phyloP scores from a whole-genome alignment of 768 basidiomycete genomes.

The Mrakia frigida region DNA sequence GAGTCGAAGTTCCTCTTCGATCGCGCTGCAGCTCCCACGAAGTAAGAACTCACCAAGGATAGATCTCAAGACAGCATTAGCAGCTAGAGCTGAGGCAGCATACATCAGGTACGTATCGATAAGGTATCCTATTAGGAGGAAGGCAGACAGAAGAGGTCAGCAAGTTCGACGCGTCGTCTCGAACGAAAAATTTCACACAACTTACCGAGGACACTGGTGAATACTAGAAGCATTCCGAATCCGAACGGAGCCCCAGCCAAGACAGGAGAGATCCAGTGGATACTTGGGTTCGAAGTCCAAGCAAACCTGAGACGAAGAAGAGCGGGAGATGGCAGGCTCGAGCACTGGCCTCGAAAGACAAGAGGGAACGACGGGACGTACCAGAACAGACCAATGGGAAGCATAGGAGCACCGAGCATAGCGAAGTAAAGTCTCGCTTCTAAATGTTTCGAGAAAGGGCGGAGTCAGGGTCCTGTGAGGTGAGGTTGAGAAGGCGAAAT shows the following conservation, averaged over 20 bases:
- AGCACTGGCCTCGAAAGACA: no score
- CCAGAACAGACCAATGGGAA: conserved; percentile 38
- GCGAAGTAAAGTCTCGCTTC: conserved; percentile 46
- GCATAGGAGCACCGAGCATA: conserved; percentile 42
- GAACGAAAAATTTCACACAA: no score
- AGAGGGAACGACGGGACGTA: no score
- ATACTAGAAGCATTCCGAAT: neutral
- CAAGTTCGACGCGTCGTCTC: neutral
- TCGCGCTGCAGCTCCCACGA: no score
- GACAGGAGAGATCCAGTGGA: conserved; percentile 66
- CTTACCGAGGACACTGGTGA: neutral
- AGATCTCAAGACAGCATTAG: conserved; percentile 62
- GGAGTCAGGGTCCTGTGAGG: no score
- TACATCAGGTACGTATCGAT: conserved; percentile 57
- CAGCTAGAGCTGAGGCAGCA: conserved; percentile 55
- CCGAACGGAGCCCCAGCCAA: conserved; percentile 48
- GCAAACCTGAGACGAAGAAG: conserved; percentile 49
- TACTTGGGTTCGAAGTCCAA: conserved; percentile 47
- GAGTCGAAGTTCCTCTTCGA: no score
- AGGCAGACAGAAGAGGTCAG: conserved; percentile 49
- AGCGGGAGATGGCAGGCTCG: no score
- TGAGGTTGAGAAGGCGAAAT: no score
- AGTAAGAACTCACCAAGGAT: conserved; percentile 49
- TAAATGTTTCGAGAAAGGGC: no score
- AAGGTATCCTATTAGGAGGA: conserved; percentile 59